These are phyloP conservation scores for Pseudogymnoascus sp. DNA, from an alignment of 2,329 filamentous ascomycete species.

Conservation along the genomic window DNA sequence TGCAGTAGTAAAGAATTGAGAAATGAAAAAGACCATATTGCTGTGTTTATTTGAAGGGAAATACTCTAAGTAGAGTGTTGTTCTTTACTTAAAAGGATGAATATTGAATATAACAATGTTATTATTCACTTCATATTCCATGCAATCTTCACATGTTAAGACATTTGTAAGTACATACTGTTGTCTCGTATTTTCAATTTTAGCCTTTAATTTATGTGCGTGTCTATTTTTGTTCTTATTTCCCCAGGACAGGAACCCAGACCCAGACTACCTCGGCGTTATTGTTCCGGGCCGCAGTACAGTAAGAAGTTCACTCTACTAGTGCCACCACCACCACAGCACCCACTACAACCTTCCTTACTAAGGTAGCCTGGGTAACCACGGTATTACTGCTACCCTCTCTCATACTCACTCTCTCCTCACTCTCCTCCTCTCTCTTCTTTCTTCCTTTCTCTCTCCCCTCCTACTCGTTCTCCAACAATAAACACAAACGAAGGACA, in stretches of 20 bases:
- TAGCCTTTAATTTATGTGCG: not conserved
- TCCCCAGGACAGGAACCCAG: not conserved
- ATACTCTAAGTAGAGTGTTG: too few species aligned
- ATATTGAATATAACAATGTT: too few species aligned
- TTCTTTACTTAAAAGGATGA: not conserved
- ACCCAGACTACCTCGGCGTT: not conserved
- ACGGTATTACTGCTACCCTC: not conserved
- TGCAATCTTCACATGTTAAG: not conserved
- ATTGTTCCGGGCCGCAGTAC: not conserved
- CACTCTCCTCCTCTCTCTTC: not conserved
- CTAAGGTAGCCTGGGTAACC: not conserved
- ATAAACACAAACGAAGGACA: not conserved
- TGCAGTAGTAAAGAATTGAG: conserved; percentile 9
- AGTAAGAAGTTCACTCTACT: not conserved
- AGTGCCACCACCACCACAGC: not conserved
- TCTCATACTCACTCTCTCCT: not conserved
- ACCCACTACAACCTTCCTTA: conserved; percentile 2
- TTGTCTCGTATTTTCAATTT: not conserved
- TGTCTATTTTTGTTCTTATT: not conserved
- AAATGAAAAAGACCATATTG: not conserved
- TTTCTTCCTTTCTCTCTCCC: not conserved
- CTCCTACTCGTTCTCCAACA: conserved; percentile 1
- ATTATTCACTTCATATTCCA: not conserved
- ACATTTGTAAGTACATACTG: not conserved
- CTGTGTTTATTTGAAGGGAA: not conserved